phyloP scores from a whole-genome alignment of 1,139 yeast species.

The Nadsonia starkeyi-henricii region DNA sequence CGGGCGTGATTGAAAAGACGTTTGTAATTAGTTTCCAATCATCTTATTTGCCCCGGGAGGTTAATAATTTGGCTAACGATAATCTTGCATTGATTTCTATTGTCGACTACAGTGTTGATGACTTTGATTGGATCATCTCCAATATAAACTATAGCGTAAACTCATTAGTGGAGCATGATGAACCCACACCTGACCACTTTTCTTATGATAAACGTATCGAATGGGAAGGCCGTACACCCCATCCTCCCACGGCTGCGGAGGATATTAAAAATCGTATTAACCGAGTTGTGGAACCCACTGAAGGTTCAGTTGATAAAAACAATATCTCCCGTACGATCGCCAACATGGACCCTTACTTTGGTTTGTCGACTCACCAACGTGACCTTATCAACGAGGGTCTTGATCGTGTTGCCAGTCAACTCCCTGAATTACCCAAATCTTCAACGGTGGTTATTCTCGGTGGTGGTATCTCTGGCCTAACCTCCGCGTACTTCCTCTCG shows the following conservation, averaged over 20 bases:
- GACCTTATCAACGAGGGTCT: neutral
- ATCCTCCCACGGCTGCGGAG: neutral
- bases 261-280: neutral
- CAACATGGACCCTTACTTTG: neutral
- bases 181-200: neutral
- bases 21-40: neutral
- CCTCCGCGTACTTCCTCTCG: constrained; percentile 60
- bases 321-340: neutral
- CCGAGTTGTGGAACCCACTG: neutral
- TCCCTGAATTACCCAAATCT: constrained; percentile 6
- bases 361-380: neutral
- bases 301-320: too few species aligned
- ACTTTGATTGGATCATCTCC: neutral
- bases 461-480: constrained; percentile 76
- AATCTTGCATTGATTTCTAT: neutral
- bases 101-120: neutral
- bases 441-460: constrained; percentile 40
- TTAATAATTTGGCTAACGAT: neutral
- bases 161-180: neutral
- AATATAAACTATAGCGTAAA: neutral
- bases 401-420: neutral
- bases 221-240: too few species aligned
- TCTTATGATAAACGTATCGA: neutral
- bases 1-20: neutral
- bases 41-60: neutral